These are phyloP conservation scores for Pichia sorboxylosa DNA, from an alignment of 1,139 yeast genomes.

Conservation along the genomic window DNA sequence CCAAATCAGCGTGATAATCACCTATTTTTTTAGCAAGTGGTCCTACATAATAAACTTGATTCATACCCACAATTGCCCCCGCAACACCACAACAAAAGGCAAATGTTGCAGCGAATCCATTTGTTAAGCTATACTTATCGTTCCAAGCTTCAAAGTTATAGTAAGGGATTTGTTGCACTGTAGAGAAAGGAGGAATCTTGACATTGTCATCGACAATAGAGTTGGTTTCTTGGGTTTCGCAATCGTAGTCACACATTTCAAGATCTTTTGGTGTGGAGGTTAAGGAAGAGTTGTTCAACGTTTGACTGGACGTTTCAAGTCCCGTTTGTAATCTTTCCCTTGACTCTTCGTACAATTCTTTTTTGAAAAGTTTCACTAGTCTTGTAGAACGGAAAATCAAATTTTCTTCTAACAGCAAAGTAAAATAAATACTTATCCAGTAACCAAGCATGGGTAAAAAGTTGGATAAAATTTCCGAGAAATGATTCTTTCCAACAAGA, in stretches of 20 bases:
- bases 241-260: background rate
- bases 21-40: slow-evolving; percentile 56
- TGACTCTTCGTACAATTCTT: slow-evolving; percentile 31
- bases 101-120: slow-evolving; percentile 66
- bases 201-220: background rate
- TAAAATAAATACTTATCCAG: slow-evolving; percentile 81
- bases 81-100: slow-evolving; percentile 77
- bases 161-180: slow-evolving; percentile 16
- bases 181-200: slow-evolving; percentile 12
- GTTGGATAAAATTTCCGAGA: slow-evolving; percentile 68
- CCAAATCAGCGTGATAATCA: slow-evolving; percentile 69
- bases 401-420: slow-evolving; percentile 64
- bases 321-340: background rate
- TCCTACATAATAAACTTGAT: slow-evolving; percentile 74
- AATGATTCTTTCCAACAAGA: slow-evolving; percentile 64
- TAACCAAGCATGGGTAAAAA: slow-evolving; percentile 91
- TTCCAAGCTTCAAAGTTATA: slow-evolving; percentile 60
- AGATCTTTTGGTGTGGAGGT: slow-evolving; percentile 2
- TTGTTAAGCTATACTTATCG: slow-evolving; percentile 46
- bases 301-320: slow-evolving; percentile 1
- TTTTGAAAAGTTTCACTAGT: slow-evolving; percentile 38
- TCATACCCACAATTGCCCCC: slow-evolving; percentile 83
- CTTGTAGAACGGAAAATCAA: slow-evolving; percentile 50
- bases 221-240: background rate
- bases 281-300: slow-evolving; percentile 1